Evolutionary conservation across 306 rosid genomes (phyloP).

Genomic region (Vigna hirtella): DNA sequence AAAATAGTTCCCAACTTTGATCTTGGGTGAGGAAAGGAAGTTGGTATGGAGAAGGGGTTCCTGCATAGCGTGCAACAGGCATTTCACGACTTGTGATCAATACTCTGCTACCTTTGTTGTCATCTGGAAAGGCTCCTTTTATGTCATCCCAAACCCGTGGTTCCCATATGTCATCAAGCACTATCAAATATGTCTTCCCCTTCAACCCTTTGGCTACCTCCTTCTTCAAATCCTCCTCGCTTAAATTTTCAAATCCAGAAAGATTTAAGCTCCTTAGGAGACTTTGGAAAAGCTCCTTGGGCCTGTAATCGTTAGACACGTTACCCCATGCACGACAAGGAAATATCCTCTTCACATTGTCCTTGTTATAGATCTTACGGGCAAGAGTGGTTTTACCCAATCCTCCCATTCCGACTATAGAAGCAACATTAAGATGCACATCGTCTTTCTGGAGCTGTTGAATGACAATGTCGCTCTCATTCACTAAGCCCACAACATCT

Average conservation of each 20-base stretch:
- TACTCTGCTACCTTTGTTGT: conserved; percentile 27
- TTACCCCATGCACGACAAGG: conserved; percentile 5
- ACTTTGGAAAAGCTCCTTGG: neutral
- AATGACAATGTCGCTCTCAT: neutral
- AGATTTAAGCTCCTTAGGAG: neutral
- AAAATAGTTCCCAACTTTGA: conserved; percentile 38
- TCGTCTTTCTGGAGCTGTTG: neutral
- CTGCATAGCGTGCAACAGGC: neutral
- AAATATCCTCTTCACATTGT: neutral
- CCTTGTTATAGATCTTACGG: neutral
- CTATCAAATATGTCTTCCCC: conserved; percentile 1
- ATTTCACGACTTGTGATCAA: neutral
- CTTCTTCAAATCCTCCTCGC: neutral
- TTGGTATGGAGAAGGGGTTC: neutral
- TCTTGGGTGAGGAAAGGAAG: conserved; percentile 2
- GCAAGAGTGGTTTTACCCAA: conserved; percentile 46
- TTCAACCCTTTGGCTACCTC: neutral
- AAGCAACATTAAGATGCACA: neutral
- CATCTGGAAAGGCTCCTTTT: conserved; percentile 2
- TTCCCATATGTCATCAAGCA: conserved; percentile 33
- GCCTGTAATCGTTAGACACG: conserved; percentile 10
- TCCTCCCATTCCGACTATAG: conserved; percentile 39
- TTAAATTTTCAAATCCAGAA: neutral
- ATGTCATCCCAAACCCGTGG: neutral
- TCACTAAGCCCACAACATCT: neutral